Conservation (phyloP, 2,329 filamentous ascomycete genomes). For the Amphichorda felina region DNA sequence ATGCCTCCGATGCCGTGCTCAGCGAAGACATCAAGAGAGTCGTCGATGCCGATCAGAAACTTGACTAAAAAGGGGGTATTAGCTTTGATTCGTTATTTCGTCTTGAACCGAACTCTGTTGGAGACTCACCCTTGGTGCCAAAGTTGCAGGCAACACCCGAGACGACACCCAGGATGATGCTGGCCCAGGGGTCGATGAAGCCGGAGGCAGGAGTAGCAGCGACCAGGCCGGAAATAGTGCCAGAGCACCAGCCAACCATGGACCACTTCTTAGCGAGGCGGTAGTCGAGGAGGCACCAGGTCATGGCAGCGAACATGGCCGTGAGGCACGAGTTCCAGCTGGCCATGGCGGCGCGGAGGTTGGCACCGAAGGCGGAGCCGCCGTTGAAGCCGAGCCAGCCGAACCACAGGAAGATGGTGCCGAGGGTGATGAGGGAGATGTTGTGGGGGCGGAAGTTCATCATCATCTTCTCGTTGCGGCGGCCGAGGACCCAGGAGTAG, state of each 20-base stretch:
- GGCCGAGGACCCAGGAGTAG: constrained; percentile 91
- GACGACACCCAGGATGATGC: constrained; percentile 52
- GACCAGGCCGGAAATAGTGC: constrained; percentile 58
- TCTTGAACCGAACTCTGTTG: neutral
- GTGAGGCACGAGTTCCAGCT: constrained; percentile 97
- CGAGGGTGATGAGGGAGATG: constrained; percentile 91
- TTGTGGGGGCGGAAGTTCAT: constrained; percentile 99
- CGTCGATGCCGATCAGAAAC: constrained; percentile 52
- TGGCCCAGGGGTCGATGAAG: constrained; percentile 56
- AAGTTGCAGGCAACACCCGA: constrained; percentile 59
- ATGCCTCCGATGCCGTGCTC: constrained; percentile 61
- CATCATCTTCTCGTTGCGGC: constrained; percentile 98
- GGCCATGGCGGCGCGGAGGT: constrained; percentile 87
- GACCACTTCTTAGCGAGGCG: constrained; percentile 90
- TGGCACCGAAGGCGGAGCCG: constrained; percentile 86
- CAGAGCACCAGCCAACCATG: constrained; percentile 63
- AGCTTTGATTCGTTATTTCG: constrained; percentile 3
- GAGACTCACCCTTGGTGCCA: constrained; percentile 41
- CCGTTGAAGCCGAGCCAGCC: constrained; percentile 99
- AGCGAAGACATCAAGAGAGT: constrained; percentile 61
- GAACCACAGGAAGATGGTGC: constrained; percentile 94
- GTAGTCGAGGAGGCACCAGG: constrained; percentile 94
- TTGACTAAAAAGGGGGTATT: constrained; percentile 29
- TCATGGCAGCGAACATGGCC: constrained; percentile 81
- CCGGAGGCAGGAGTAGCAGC: constrained; percentile 59